Evolutionary conservation across 2,329 filamentous ascomycete species (phyloP).

Genomic region (Botrytis galanthina): DNA sequence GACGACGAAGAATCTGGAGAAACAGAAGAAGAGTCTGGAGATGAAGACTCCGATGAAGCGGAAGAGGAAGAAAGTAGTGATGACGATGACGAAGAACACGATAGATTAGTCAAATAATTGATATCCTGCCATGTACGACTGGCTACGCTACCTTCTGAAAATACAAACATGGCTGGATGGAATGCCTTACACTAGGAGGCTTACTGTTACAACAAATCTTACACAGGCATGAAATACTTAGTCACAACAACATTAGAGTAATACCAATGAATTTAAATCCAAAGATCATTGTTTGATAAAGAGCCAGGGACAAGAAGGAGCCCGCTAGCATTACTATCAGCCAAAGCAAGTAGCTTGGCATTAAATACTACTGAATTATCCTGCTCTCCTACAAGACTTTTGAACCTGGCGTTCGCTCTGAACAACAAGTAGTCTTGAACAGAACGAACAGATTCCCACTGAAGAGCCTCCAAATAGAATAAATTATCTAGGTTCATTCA

Average conservation of each 20-base stretch:
- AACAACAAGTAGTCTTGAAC: slow-evolving; percentile 11
- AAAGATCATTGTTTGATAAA: slow-evolving; percentile 17
- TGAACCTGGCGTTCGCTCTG: background rate
- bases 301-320: slow-evolving; percentile 25
- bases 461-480: slow-evolving; percentile 14
- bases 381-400: slow-evolving; percentile 8
- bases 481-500: slow-evolving; percentile 5
- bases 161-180: slow-evolving; percentile 6
- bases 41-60: slow-evolving; percentile 15
- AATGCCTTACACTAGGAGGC: slow-evolving; percentile 25
- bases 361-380: slow-evolving; percentile 27
- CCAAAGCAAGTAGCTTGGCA: slow-evolving; percentile 28
- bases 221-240: slow-evolving; percentile 20
- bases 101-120: slow-evolving; percentile 38
- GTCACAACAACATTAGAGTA: slow-evolving; percentile 29
- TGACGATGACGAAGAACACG: slow-evolving; percentile 33
- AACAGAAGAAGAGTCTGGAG: slow-evolving; percentile 30
- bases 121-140: slow-evolving; percentile 1
- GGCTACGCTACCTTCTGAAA: slow-evolving; percentile 7
- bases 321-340: slow-evolving; percentile 32
- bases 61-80: slow-evolving; percentile 36
- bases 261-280: slow-evolving; percentile 4
- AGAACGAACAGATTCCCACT: slow-evolving; percentile 14
- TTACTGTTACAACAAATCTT: slow-evolving; percentile 16
- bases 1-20: slow-evolving; percentile 43